Evolutionary conservation across 2,329 filamentous ascomycete genomes (phyloP), one percentile per base, ranked within the genome.

Genomic region (Dactylonectria estremocensis): DNA sequence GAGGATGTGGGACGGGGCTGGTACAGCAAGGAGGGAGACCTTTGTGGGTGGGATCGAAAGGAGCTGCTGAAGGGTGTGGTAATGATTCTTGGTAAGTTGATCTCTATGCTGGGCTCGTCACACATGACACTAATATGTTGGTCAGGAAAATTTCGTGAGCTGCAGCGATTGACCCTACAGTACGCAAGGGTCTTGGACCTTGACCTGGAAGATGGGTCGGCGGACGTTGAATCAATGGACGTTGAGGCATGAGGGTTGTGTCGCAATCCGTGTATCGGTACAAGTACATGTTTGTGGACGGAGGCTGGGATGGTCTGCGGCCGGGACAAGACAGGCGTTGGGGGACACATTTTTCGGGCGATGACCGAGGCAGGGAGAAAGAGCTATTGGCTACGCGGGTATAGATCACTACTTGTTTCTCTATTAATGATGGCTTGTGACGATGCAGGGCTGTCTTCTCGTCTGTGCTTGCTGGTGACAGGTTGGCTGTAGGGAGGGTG

Each of bases 111-210:
- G 46, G 14, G 33, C n/a, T 60, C 16, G 28, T 35, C 20, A 24
- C n/a, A 46, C 5, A 40, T 31, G 31, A 11, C 49, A 16, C 18
- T 43, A 79, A 86, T 76, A 52, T 10, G 8, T 28, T 28, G 3
- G 4, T 35, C 74, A 97, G 95, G 94, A 67, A 98, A 98, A 90
- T 95, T 96, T 82, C 91, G 96, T 64, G 97, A 98, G 78, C 86
- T 99, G 33, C 96, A 99, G 80, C 89, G 96, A 28, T 88, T 98
- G 48, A 97, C 94, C n/a, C 93, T 98, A 28, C 95, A 97, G 69
- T 98, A 98, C 80, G 95, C 95, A 13, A 90, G 93, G 70, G 84
- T 95, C n/a, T 84, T 97, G 22, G 93, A 92, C 63, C 84, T 93
- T 43, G 86, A 85, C 7, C 72, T 84, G 6, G 84, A 86, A 52